phyloP scores from a whole-genome alignment of 257 asterid species.

The Haberlea rhodopensis region DNA sequence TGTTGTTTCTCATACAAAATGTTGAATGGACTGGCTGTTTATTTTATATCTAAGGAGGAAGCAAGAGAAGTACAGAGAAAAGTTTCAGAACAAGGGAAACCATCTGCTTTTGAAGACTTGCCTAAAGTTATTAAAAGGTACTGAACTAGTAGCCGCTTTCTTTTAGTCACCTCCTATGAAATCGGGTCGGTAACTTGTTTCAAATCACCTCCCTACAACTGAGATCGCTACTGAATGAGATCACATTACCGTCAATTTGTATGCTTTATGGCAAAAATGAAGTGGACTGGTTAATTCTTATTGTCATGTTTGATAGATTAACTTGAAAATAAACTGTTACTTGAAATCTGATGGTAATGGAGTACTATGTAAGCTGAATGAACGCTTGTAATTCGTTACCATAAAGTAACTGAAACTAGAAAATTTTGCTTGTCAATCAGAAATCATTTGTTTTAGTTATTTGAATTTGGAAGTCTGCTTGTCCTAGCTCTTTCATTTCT shows the following conservation, averaged over 20 bases:
- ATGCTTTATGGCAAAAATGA: neutral
- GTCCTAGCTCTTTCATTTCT: neutral
- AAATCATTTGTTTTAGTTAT: neutral
- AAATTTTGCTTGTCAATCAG: neutral
- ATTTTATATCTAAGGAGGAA: conserved; percentile 52
- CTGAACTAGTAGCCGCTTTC: neutral
- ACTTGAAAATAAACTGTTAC: no score
- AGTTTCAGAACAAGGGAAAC: conserved; percentile 31
- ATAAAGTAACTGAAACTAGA: no score
- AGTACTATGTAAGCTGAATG: no score
- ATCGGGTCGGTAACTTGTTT: neutral
- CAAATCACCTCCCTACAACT: neutral
- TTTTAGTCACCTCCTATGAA: neutral
- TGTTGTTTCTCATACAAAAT: no score
- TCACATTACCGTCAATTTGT: neutral
- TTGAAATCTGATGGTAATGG: no score
- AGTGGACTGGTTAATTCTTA: no score
- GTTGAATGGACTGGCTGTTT: no score
- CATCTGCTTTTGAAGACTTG: conserved; percentile 29
- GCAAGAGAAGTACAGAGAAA: conserved; percentile 56
- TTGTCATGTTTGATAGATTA: no score
- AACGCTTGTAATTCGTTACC: no score
- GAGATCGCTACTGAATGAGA: neutral
- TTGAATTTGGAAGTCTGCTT: neutral
- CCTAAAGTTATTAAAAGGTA: conserved; percentile 63